phyloP scores from a whole-genome alignment of 192 early-diverging fungal species.

The Mortierella claussenii region DNA sequence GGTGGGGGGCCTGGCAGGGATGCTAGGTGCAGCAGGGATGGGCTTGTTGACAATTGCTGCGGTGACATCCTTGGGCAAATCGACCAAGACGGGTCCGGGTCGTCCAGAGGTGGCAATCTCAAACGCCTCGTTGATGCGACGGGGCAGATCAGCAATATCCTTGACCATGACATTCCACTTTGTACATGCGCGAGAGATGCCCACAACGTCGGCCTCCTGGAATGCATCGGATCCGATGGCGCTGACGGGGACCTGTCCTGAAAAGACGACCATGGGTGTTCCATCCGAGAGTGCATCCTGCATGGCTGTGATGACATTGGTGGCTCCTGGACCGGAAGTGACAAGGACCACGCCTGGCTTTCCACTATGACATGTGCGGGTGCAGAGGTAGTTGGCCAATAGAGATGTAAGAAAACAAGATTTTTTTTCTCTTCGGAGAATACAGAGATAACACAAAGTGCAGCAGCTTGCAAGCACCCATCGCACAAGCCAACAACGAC shows the following conservation, averaged over 20 bases:
- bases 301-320: constrained; percentile 97
- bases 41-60: constrained; percentile 86
- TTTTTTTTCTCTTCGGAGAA: constrained; percentile 12
- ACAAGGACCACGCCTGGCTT: constrained; percentile 76
- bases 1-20: constrained; percentile 78
- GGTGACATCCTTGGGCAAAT: constrained; percentile 98
- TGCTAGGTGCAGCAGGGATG: constrained; percentile 77
- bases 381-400: neutral
- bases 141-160: constrained; percentile 93
- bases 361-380: constrained; percentile 61
- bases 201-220: constrained; percentile 98
- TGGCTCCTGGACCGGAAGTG: constrained; percentile 90
- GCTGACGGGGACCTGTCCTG: constrained; percentile 92
- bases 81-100: constrained; percentile 96
- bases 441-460: no score
- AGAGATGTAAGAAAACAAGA: constrained; percentile 7
- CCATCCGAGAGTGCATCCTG: constrained; percentile 97
- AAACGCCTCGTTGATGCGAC: constrained; percentile 98
- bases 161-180: constrained; percentile 99
- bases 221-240: constrained; percentile 97
- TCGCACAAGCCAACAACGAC: no score
- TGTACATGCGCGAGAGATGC: constrained; percentile 95
- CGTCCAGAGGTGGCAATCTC: constrained; percentile 95
- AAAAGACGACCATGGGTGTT: constrained; percentile 94
- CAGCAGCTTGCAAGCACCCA: no score